Base-by-base conservation (phyloP, 495 filamentous ascomycete species). In the Zalerion maritima region DNA sequence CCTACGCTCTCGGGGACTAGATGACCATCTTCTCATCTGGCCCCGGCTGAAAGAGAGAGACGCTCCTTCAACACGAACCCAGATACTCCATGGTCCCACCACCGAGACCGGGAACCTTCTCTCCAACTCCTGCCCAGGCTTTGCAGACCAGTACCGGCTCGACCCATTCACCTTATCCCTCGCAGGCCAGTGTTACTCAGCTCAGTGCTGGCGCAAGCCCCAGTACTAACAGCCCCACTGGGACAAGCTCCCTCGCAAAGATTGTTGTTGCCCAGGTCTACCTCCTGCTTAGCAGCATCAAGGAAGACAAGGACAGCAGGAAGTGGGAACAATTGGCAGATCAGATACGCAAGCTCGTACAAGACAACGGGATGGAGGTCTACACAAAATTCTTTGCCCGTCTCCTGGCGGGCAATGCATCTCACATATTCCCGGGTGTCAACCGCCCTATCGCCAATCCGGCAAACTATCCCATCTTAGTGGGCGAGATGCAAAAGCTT, bases 291-390 rank as follows among this genome's bases (percentile, higher is more conserved):
- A 87, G 84, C 60, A 81, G 81, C 15, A 80, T 94, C 47, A 93
- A 83, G 46, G 86, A 94, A 54, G 73, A 77, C 45, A 85, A 82
- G 53, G 81, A 87, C 54, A 70, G 72, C 32, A 77, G 78, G 50
- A 94, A 91, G 82, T 94, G 84, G 81, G 85, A 96, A 47, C 66
- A 71, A 21, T 85, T 91, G 58, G 75, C 75, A 41, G 84, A 89
- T 46, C 81, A 87, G 50, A 78, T 99, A 42, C 73, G 74, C 44
- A 91, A 84, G 69, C 71, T 94, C 41, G 74, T 93, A 49, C 78
- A 89, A 67, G 82, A 84, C 37, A 73, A 89, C 86, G 83, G 82
- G 48, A 94, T 94, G 85, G 86, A 93, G 62, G 83, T 89, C 41
- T 94, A 79, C 55, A 69, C 76, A 20, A 91, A 78, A 60, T 94